phyloP scores from a whole-genome alignment of 2,329 filamentous ascomycete genomes.

The Aspergillus japonicus region DNA sequence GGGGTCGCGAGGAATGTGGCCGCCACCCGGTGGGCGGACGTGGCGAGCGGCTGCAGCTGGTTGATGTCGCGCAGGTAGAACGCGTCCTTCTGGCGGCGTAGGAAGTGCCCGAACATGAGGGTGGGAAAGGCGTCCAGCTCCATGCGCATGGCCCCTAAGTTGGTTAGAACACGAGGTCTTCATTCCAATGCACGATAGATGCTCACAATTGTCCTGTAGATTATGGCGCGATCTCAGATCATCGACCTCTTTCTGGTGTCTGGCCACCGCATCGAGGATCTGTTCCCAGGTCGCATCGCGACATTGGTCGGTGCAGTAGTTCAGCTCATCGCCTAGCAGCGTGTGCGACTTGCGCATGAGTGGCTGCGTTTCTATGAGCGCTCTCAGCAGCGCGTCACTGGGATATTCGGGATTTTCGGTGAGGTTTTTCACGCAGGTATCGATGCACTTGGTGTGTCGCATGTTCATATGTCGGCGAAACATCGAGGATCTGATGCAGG shows the following conservation, averaged over 20 bases:
- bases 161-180: not conserved
- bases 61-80: slow-evolving; percentile 5
- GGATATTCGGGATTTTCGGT: slow-evolving; percentile 6
- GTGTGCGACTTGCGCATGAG: not conserved
- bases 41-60: slow-evolving; percentile 1
- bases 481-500: slow-evolving; percentile 3
- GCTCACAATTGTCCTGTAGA: slow-evolving; percentile 2
- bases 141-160: slow-evolving; percentile 2
- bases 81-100: not conserved
- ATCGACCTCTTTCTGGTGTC: not conserved
- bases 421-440: slow-evolving; percentile 6
- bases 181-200: not conserved
- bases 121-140: slow-evolving; percentile 3
- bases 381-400: slow-evolving; percentile 8
- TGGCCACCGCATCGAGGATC: not conserved
- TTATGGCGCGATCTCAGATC: not conserved
- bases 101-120: slow-evolving; percentile 10
- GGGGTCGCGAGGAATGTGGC: slow-evolving; percentile 4
- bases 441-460: slow-evolving; percentile 13
- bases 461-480: slow-evolving; percentile 14
- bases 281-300: not conserved
- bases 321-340: not conserved
- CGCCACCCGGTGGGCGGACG: slow-evolving; percentile 4
- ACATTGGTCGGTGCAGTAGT: not conserved
- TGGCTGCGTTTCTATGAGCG: slow-evolving; percentile 1